A percentile compares a stretch with the other conserved stretches of the same genome.
Conservation (phyloP, 306 rosid species). For the Lagenaria siceraria region DNA sequence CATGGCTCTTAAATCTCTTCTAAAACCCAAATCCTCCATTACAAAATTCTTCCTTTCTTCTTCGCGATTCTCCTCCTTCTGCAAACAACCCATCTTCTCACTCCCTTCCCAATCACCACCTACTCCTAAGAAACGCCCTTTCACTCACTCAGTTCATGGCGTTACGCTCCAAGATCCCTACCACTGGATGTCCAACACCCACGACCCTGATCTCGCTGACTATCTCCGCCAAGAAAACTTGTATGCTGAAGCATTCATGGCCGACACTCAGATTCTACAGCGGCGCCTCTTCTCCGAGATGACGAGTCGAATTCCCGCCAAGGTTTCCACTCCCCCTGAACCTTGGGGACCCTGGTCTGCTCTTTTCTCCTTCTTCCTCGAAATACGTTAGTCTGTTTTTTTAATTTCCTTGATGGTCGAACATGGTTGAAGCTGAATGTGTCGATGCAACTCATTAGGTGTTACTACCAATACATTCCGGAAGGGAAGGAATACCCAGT, state of each 20-base stretch:
- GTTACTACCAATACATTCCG: slow-evolving; percentile 82
- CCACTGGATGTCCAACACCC: slow-evolving; percentile 74
- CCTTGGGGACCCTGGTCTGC: slow-evolving; percentile 89
- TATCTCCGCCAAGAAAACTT: slow-evolving; percentile 54
- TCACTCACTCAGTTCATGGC: slow-evolving; percentile 48
- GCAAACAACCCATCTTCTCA: slow-evolving; percentile 20
- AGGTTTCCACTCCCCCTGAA: slow-evolving; percentile 78
- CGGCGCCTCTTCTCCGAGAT: slow-evolving; percentile 52
- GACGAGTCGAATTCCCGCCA: slow-evolving; percentile 47
- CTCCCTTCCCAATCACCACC: slow-evolving; percentile 38
- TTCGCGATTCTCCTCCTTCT: slow-evolving; percentile 28
- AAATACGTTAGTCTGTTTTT: too few relatives aligned
- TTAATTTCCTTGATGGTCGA: neutral
- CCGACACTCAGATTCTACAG: slow-evolving; percentile 42
- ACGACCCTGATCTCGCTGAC: slow-evolving; percentile 43
- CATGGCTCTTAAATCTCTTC: slow-evolving; percentile 38
- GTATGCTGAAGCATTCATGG: slow-evolving; percentile 76
- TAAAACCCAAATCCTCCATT: slow-evolving; percentile 15
- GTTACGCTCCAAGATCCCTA: slow-evolving; percentile 62
- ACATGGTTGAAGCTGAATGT: neutral
- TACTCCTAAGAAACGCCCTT: slow-evolving; percentile 45
- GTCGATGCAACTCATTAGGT: slow-evolving; percentile 30
- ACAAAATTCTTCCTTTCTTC: slow-evolving; percentile 7
- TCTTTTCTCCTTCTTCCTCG: slow-evolving; percentile 1
- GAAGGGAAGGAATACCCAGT: slow-evolving; percentile 87